Evolutionary conservation across 2,329 filamentous ascomycete species (phyloP), one percentile per base, ranked within the genome.

Genomic region (Pseudocercospora macadamiae): DNA sequence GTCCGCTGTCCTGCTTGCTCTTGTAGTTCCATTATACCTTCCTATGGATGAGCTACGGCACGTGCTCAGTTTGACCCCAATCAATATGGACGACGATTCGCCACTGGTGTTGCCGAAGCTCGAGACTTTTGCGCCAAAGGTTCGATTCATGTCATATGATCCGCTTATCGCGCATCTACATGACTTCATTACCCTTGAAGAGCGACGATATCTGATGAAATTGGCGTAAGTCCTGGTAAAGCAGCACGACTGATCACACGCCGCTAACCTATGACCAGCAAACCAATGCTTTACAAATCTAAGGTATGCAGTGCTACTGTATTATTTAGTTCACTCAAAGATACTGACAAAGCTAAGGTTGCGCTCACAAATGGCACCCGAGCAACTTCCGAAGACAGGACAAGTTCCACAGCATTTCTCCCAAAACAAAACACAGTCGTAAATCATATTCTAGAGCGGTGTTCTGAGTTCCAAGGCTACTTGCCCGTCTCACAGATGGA

Each of bases 101-200:
- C 14, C 10, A 28, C 12, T 26, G n/a, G 23, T 25, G 23, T 14
- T 16, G 23, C 42, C 42, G 5, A 47, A 47, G 42, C 42, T 47
- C 4, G 42, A 47, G n/a, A 47, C 10, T 6, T 28, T 47, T 14
- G 14, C 23, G 42, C 42, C 42, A 47, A 47, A 47, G 26, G 14
- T 21, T 18, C 42, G 42, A 23, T 47, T 47, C 42, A 25, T 47
- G 42, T 47, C 42, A 16, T 47, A 47, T 26, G 42, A 47, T 47
- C 42, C 42, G n/a, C 42, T 47, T 21, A 26, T 47, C n/a, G 42
- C 42, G 42, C 42, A 47, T 14, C 23, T 47, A 4, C 19, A 23
- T 25, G 42, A 47, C 19, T 28, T 47, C 2, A 16, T 47, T 10
- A 25, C 42, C 12, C 23, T 25, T 14, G 42, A 47, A 16, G 42